Evolutionary conservation across 139 green algal genomes (phyloP), one percentile per base, ranked within the genome.

Genomic region (Ettlia oleoabundans): DNA sequence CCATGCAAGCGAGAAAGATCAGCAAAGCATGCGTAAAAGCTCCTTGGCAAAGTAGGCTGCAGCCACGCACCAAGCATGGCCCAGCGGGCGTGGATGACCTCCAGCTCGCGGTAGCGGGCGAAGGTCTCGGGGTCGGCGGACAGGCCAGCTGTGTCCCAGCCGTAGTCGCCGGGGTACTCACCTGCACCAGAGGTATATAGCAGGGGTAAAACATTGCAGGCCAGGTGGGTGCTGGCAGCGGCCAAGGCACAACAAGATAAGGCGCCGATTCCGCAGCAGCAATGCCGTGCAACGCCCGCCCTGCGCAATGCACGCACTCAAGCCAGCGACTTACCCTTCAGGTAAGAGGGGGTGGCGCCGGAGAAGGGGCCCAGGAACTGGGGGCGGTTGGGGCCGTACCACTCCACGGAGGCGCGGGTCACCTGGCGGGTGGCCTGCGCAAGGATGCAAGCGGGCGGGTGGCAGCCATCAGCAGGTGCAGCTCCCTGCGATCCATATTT

Each of bases 61-160:
- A 82, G 88, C 94, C 97, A 88, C 40, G 94, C 92, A 72, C 96
- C 96, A 26, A 98, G 92, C 94, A 98, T 98, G 86, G 92, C 92
- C 88, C 88, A 92, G 68, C 88, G 87, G 53, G 88, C 88, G 82
- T 92, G 88, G 84, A 92, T 92, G 47, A 91, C 75, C 88, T 93
- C 82, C 33, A 85, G 42, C 73, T 84, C 82, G 43, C 87, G 81
- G 89, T 92, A 90, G 79, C 85, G 89, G 69, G 92, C 87, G 87
- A 98, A 98, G 87, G 94, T 98, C 90, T 97, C 90, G 74, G 96
- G 96, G 90, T 98, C 96, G 65, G 96, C 94, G 28, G 96, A 99
- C 84, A 99, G 93, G 78, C 96, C 96, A 76, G 94, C 95, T 68
- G 96, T 98, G 92, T 98, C 96, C 95, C 95, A 98, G 87, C 95